Conservation (phyloP, 208 protist species). For the Leishmania aethiopica region DNA sequence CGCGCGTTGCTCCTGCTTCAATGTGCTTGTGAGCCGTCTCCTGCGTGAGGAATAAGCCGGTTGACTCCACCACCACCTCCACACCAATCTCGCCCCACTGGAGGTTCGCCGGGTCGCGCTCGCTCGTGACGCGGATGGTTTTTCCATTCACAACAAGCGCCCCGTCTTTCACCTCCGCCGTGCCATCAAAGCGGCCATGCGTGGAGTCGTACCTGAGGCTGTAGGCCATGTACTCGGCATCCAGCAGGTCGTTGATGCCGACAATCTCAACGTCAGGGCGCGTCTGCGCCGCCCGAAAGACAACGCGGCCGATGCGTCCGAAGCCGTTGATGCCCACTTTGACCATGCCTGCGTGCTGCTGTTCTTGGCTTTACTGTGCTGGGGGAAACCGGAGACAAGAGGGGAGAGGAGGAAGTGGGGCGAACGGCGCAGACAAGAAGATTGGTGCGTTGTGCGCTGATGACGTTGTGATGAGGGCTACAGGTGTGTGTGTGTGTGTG, state of each 20-base stretch:
- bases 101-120: constrained; percentile 94
- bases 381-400: not conserved
- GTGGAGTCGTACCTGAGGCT: constrained; percentile 97
- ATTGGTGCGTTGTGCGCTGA: not conserved
- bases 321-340: constrained; percentile 98
- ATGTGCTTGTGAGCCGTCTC: constrained; percentile 94
- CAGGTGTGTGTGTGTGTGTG: constrained; percentile 16
- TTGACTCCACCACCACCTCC: constrained; percentile 99
- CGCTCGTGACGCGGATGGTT: constrained; percentile 75
- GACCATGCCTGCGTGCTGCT: constrained; percentile 20
- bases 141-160: constrained; percentile 85
- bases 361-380: not conserved
- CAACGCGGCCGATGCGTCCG: constrained; percentile 98
- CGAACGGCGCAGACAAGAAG: not conserved
- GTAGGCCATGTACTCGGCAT: constrained; percentile 97
- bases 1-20: constrained; percentile 97
- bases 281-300: constrained; percentile 82
- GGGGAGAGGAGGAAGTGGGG: not conserved
- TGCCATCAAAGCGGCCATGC: constrained; percentile 93
- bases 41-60: constrained; percentile 97
- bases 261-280: constrained; percentile 71
- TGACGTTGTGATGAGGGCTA: not conserved
- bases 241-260: constrained; percentile 86
- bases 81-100: constrained; percentile 93
- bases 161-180: constrained; percentile 65